phyloP scores from a whole-genome alignment of 495 filamentous ascomycete species.

The Penicillium verhagenii region DNA sequence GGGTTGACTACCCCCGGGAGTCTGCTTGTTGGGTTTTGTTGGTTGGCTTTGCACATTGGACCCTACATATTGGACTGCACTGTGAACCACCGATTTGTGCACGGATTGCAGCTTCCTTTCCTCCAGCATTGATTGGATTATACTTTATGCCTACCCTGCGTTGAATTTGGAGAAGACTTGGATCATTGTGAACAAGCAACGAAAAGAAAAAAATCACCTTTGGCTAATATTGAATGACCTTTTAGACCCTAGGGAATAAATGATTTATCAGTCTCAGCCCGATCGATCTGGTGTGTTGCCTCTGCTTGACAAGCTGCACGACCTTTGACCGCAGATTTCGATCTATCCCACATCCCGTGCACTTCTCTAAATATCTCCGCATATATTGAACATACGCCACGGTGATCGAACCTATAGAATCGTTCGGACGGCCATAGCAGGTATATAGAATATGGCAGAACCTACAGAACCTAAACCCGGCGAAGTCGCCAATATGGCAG shows the following conservation, averaged over 20 bases:
- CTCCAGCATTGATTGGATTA: not conserved
- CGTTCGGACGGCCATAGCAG: not conserved
- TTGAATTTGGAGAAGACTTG: not conserved
- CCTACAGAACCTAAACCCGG: constrained; percentile 32
- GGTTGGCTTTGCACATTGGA: not conserved
- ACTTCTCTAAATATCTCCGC: not conserved
- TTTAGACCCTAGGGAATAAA: constrained; percentile 23
- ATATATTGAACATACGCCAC: not conserved
- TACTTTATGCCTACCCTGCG: not conserved
- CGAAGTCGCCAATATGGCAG: constrained; percentile 26
- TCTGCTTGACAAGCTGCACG: constrained; percentile 22
- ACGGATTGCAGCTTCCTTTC: not conserved
- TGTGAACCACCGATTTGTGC: not conserved
- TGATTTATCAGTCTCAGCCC: constrained; percentile 25
- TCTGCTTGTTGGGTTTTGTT: not conserved
- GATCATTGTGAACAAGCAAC: not conserved
- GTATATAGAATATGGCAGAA: constrained; percentile 43
- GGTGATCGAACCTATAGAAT: not conserved
- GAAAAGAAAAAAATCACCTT: not conserved
- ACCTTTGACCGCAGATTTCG: constrained; percentile 25
- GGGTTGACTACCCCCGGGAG: not conserved
- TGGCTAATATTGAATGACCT: not conserved
- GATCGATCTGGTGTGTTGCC: constrained; percentile 28
- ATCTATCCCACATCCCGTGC: not conserved
- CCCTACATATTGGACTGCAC: not conserved